These are phyloP conservation scores for Dichotomopilus funicola DNA, from an alignment of 2,329 filamentous ascomycete genomes.

Conservation along the genomic window DNA sequence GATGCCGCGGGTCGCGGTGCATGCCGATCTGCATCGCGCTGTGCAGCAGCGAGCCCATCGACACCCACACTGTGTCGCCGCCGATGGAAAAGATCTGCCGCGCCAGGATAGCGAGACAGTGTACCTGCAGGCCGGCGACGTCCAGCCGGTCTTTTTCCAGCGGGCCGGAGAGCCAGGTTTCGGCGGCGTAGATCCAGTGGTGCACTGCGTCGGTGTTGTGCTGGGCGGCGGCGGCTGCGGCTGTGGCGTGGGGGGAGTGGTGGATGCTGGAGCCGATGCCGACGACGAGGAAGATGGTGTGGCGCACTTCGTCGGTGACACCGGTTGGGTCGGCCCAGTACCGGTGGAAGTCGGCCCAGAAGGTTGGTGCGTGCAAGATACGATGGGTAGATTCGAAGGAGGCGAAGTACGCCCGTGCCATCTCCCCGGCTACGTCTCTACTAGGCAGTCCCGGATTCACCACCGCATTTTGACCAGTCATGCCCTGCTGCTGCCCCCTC, in stretches of 20 bases:
- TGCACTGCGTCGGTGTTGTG: constrained; percentile 25
- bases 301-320: constrained; percentile 22
- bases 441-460: constrained; percentile 19
- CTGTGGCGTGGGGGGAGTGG: constrained; percentile 14
- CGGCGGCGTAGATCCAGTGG: constrained; percentile 36
- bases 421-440: constrained; percentile 33
- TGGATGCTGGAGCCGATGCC: constrained; percentile 34
- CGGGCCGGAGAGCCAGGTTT: constrained; percentile 36
- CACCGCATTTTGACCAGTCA: no score
- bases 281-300: constrained; percentile 37
- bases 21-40: constrained; percentile 41
- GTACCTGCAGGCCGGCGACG: constrained; percentile 32
- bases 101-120: constrained; percentile 34
- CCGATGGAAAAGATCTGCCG: constrained; percentile 37
- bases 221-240: constrained; percentile 18
- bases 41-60: constrained; percentile 35
- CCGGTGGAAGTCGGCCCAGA: constrained; percentile 41
- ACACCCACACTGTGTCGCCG: constrained; percentile 37
- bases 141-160: constrained; percentile 33
- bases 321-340: constrained; percentile 38
- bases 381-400: constrained; percentile 46
- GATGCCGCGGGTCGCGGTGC: constrained; percentile 36
- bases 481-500: constrained; percentile 21
- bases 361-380: constrained; percentile 47
- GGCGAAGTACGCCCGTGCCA: constrained; percentile 41